These are phyloP conservation scores for Artemisia annua DNA, from an alignment of 129 eudicot species.

Conservation along the genomic window DNA sequence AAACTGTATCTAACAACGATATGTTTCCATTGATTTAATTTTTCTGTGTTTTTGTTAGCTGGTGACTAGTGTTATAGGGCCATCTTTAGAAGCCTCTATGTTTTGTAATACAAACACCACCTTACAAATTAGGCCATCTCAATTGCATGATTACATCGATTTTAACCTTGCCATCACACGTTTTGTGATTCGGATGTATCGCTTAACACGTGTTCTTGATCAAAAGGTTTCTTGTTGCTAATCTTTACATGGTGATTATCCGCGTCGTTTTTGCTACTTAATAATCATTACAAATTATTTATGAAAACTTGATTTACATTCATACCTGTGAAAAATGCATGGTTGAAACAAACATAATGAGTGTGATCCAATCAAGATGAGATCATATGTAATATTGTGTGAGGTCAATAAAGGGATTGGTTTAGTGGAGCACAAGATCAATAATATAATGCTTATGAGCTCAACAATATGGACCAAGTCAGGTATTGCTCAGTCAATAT, in stretches of 20 bases:
- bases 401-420: slow-evolving; percentile 40
- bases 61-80: slow-evolving; percentile 7
- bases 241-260: not conserved
- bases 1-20: slow-evolving; percentile 36
- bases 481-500: slow-evolving; percentile 37
- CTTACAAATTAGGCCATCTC: not conserved
- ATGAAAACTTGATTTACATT: slow-evolving; percentile 1
- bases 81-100: slow-evolving; percentile 4
- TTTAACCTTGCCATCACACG: not conserved
- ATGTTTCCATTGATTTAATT: slow-evolving; percentile 13
- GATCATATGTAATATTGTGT: slow-evolving; percentile 39
- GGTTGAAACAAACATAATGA: slow-evolving; percentile 18
- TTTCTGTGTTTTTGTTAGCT: slow-evolving; percentile 10
- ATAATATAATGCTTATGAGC: slow-evolving; percentile 31
- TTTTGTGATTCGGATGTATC: not conserved
- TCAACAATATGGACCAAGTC: slow-evolving; percentile 42
- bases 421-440: slow-evolving; percentile 41
- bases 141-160: not conserved
- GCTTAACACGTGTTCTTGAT: not conserved
- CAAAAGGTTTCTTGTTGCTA: slow-evolving; percentile 1
- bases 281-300: not conserved
- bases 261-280: not conserved
- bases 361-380: slow-evolving; percentile 32
- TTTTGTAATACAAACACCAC: slow-evolving; percentile 20
- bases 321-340: not conserved